Evolutionary conservation across 495 filamentous ascomycete genomes (phyloP).

Genomic region (Penicillium dipodomyicola): DNA sequence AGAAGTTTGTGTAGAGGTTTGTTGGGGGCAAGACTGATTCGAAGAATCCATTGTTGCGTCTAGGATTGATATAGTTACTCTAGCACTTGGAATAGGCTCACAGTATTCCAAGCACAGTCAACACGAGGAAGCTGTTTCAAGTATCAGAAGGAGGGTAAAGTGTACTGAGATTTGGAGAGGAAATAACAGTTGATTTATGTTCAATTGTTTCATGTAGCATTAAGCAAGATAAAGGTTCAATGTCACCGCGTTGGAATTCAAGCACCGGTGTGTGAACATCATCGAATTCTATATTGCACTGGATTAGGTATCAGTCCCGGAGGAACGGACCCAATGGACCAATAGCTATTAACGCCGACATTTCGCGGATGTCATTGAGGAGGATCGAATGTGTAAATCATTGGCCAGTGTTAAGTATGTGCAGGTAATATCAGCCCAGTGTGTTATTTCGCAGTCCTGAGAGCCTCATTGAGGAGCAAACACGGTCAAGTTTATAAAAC

Average conservation of each 20-base stretch:
- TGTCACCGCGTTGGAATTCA: not conserved
- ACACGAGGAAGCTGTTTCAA: not conserved
- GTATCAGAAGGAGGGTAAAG: not conserved
- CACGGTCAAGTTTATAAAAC: not conserved
- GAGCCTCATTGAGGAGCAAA: conserved; percentile 5
- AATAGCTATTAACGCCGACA: not conserved
- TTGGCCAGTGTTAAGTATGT: conserved; percentile 4
- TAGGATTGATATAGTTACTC: not conserved
- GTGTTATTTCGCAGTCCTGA: not conserved
- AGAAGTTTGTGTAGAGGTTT: not conserved
- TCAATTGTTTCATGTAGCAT: not conserved
- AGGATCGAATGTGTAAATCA: not conserved
- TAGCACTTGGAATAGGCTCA: not conserved
- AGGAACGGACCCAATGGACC: not conserved
- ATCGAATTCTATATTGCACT: not conserved
- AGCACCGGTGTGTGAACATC: conserved; percentile 3
- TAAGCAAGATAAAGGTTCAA: not conserved
- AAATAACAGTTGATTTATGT: not conserved
- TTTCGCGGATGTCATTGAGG: not conserved
- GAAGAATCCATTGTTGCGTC: conserved; percentile 4
- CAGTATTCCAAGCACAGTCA: not conserved
- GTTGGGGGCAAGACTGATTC: not conserved
- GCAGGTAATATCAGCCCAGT: not conserved
- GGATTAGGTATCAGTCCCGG: not conserved
- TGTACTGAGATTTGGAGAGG: not conserved